These are phyloP conservation scores for Ilyonectria robusta DNA, from an alignment of 2,329 filamentous ascomycete species.

Conservation along the genomic window DNA sequence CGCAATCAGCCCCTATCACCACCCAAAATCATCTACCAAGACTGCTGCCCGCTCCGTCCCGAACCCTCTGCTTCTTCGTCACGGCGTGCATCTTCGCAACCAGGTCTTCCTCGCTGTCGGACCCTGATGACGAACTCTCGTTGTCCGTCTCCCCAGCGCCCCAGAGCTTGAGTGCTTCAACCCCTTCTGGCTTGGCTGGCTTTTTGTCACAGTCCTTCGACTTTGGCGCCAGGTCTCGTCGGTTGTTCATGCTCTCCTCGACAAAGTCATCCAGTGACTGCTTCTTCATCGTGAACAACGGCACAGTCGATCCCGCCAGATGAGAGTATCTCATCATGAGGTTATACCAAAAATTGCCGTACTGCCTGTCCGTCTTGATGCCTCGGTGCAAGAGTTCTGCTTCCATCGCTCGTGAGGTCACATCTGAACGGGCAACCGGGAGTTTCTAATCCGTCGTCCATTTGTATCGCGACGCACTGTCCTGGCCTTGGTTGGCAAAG, in stretches of 20 bases:
- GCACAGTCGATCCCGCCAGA: constrained; percentile 36
- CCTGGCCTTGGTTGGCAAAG: constrained; percentile 11
- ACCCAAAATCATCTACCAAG: constrained; percentile 30
- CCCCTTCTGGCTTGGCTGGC: constrained; percentile 23
- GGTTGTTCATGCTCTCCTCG: constrained; percentile 37
- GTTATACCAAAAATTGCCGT: constrained; percentile 46
- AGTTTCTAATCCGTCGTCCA: constrained; percentile 37
- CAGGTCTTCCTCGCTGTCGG: constrained; percentile 24
- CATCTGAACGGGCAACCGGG: constrained; percentile 21
- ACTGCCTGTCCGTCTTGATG: constrained; percentile 33
- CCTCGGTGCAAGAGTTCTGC: constrained; percentile 36
- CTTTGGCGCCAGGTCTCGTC: constrained; percentile 8
- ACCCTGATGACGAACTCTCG: constrained; percentile 35
- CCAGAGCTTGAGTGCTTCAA: constrained; percentile 39
- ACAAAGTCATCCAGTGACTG: constrained; percentile 41
- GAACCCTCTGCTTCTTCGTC: constrained; percentile 28
- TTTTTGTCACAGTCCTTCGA: constrained; percentile 19
- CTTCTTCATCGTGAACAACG: constrained; percentile 45
- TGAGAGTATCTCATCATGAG: constrained; percentile 41
- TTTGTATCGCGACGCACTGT: constrained; percentile 23
- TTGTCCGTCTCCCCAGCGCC: constrained; percentile 39
- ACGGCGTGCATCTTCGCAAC: constrained; percentile 34
- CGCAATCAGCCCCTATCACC: constrained; percentile 8
- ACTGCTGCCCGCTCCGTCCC: constrained; percentile 32
- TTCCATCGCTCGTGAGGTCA: constrained; percentile 25